These are phyloP conservation scores for Blastobotrys mokoenaii DNA, from an alignment of 805 yeast species.

Conservation along the genomic window DNA sequence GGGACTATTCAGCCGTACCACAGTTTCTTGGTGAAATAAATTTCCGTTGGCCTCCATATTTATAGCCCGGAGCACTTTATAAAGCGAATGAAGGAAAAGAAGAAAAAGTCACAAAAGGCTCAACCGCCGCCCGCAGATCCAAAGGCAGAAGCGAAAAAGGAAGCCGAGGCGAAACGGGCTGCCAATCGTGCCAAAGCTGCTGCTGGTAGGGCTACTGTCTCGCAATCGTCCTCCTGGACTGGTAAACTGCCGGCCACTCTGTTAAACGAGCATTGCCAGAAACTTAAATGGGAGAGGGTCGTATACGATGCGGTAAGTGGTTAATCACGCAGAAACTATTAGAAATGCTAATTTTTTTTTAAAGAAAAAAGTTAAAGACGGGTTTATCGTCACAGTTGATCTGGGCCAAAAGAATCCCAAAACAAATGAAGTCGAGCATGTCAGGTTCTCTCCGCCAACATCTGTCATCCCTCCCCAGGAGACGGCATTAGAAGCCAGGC, in stretches of 20 bases:
- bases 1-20: no score
- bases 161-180: not conserved
- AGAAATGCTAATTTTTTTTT: not conserved
- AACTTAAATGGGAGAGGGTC: slow-evolving; percentile 82
- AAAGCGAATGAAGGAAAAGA: not conserved
- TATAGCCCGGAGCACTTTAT: not conserved
- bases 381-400: slow-evolving; percentile 57
- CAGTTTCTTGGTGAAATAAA: no score
- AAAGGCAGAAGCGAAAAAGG: not conserved
- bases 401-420: slow-evolving; percentile 74
- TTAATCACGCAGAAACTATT: not conserved
- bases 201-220: slow-evolving; percentile 12
- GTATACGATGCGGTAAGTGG: slow-evolving; percentile 57
- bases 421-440: slow-evolving; percentile 54
- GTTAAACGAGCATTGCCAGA: slow-evolving; percentile 80
- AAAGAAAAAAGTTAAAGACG: slow-evolving; percentile 37
- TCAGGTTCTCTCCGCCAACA: slow-evolving; percentile 45
- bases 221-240: slow-evolving; percentile 58
- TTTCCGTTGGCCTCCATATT: not conserved
- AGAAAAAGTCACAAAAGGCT: not conserved
- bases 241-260: slow-evolving; percentile 87
- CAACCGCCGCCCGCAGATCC: not conserved
- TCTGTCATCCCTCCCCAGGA: slow-evolving; percentile 55
- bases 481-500: slow-evolving; percentile 84
- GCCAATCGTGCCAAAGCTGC: slow-evolving; percentile 9